Percentiles rank a stretch among this genome's conserved stretches.
These are phyloP conservation scores for Arachis stenosperma DNA, from an alignment of 306 rosid species.

Conservation along the genomic window DNA sequence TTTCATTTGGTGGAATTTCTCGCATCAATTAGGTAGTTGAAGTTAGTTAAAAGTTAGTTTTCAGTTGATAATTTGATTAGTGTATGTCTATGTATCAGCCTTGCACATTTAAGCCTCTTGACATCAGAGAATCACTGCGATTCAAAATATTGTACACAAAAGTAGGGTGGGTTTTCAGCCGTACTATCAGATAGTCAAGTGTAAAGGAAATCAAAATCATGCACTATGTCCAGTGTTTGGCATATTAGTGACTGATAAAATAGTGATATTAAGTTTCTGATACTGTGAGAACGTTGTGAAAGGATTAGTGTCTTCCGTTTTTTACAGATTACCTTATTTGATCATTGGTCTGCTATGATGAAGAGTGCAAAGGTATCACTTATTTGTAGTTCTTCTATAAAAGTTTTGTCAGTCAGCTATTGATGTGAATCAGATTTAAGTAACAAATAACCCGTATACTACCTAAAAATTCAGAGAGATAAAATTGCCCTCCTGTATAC, in stretches of 20 bases:
- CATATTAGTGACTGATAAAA: background rate
- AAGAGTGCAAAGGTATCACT: constrained; percentile 19
- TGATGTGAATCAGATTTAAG: constrained; percentile 2
- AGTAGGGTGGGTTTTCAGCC: constrained; percentile 26
- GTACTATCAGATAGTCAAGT: background rate
- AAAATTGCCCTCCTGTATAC: background rate
- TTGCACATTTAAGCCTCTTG: background rate
- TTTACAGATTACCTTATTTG: constrained; percentile 12
- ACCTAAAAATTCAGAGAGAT: background rate
- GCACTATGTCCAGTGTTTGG: constrained; percentile 7
- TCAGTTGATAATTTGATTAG: background rate
- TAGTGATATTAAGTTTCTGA: constrained; percentile 8
- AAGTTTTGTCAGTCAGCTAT: constrained; percentile 22
- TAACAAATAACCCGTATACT: constrained; percentile 12
- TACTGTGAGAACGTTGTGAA: constrained; percentile 25
- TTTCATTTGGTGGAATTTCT: constrained; percentile 8
- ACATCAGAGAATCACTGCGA: background rate
- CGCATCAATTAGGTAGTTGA: background rate
- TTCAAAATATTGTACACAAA: constrained; percentile 16
- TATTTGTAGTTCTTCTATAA: background rate
- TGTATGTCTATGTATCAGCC: background rate
- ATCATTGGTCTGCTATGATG: constrained; percentile 20
- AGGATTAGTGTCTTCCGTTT: constrained; percentile 14
- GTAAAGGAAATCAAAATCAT: constrained; percentile 16
- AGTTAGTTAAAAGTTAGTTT: background rate